phyloP scores from a whole-genome alignment of 2,329 filamentous ascomycete genomes.

The Trichoderma cornu-damae region DNA sequence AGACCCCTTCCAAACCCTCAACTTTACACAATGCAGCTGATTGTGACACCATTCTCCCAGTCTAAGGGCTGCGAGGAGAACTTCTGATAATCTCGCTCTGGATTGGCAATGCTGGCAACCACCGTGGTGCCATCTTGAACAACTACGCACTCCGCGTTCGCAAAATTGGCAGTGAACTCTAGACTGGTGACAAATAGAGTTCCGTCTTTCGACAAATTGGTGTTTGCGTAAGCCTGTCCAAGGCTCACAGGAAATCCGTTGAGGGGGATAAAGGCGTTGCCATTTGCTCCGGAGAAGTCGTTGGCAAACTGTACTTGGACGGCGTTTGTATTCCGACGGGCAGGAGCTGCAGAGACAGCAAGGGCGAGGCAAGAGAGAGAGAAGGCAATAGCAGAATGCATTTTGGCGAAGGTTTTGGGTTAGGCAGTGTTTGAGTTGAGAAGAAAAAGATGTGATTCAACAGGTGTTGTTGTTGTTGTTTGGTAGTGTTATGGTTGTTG shows the following conservation, averaged over 20 bases:
- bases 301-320: conserved; percentile 14
- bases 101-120: conserved; percentile 2
- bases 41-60: conserved; percentile 5
- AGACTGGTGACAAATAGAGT: conserved; percentile 12
- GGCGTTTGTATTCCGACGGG: not conserved
- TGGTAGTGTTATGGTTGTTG: not conserved
- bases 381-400: not conserved
- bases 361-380: conserved; percentile 5
- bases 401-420: not conserved
- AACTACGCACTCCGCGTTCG: not conserved
- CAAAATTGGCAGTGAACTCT: not conserved
- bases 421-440: not conserved
- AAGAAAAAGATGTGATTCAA: not conserved
- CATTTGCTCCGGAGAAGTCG: conserved; percentile 11
- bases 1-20: not conserved
- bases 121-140: not conserved
- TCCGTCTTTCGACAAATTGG: not conserved
- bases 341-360: conserved; percentile 9
- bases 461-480: not conserved
- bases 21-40: not conserved
- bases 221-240: conserved; percentile 2
- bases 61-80: conserved; percentile 5
- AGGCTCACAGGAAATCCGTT: not conserved
- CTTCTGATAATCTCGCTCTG: not conserved
- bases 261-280: conserved; percentile 7